Evolutionary conservation across 2,329 filamentous ascomycete species (phyloP).

Genomic region (Colletotrichum melonis): DNA sequence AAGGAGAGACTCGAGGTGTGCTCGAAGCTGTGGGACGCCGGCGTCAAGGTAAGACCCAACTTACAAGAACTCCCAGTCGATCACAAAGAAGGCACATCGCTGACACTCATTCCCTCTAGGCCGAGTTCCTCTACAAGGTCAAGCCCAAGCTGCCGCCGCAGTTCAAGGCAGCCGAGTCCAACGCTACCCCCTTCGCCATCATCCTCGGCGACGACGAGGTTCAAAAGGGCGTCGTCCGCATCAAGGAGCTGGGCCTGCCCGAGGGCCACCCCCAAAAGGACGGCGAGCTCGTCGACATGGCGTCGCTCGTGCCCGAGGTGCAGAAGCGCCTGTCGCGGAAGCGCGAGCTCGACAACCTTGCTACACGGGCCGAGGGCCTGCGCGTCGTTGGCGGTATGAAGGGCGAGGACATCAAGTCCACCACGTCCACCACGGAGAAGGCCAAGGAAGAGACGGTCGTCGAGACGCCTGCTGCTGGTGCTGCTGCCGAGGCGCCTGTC

Average conservation of each 20-base stretch:
- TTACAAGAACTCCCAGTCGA: background rate
- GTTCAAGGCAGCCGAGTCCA: constrained; percentile 89
- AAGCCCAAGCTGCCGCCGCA: constrained; percentile 91
- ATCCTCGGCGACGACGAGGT: constrained; percentile 94
- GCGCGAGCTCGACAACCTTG: constrained; percentile 56
- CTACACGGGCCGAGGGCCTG: constrained; percentile 55
- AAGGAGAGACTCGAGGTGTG: constrained; percentile 87
- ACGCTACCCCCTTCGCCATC: constrained; percentile 84
- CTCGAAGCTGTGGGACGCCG: constrained; percentile 83
- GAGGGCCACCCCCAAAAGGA: constrained; percentile 93
- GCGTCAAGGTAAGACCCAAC: constrained; percentile 74
- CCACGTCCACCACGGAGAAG: constrained; percentile 35
- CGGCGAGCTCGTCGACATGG: constrained; percentile 78
- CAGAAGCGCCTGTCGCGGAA: constrained; percentile 58
- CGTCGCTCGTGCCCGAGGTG: constrained; percentile 72
- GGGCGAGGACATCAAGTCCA: constrained; percentile 49
- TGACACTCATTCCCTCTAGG: constrained; percentile 51
- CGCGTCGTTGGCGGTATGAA: constrained; percentile 60
- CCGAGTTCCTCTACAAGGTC: constrained; percentile 89
- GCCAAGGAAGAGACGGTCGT: constrained; percentile 18
- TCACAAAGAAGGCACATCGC: background rate
- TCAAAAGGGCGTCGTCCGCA: constrained; percentile 82
- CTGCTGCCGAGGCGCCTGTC: constrained; percentile 16
- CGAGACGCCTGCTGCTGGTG: constrained; percentile 18
- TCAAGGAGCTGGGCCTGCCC: constrained; percentile 81